These are phyloP conservation scores for Phanerochaete sordida DNA, from an alignment of 768 basidiomycete genomes.

Conservation along the genomic window DNA sequence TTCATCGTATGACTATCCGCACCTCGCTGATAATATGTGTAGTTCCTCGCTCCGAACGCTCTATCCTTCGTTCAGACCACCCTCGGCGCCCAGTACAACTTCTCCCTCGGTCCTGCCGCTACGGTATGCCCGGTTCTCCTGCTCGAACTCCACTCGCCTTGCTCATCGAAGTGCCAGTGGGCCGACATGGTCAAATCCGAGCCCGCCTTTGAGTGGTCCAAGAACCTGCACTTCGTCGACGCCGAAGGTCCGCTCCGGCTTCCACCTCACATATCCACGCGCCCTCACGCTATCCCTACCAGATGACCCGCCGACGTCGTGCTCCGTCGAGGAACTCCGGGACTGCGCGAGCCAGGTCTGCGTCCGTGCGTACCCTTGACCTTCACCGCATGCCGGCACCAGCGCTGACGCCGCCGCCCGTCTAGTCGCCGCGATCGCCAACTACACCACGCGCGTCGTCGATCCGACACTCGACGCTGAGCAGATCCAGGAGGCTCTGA, in stretches of 20 bases:
- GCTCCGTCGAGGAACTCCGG: slow-evolving; percentile 43
- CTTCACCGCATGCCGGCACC: background rate
- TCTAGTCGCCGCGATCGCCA: slow-evolving; percentile 51
- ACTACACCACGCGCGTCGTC: slow-evolving; percentile 50
- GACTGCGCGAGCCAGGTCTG: slow-evolving; percentile 38
- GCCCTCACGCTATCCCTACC: background rate
- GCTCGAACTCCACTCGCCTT: too few relatives aligned
- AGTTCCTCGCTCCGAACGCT: slow-evolving; percentile 49
- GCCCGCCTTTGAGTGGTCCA: slow-evolving; percentile 25
- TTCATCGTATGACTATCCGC: slow-evolving; percentile 1
- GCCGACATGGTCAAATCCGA: slow-evolving; percentile 43
- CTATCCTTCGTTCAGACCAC: slow-evolving; percentile 42
- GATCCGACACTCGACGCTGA: slow-evolving; percentile 35
- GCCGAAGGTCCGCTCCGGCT: slow-evolving; percentile 32
- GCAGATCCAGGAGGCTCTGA: slow-evolving; percentile 48
- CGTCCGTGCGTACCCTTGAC: slow-evolving; percentile 18
- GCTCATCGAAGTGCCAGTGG: slow-evolving; percentile 39
- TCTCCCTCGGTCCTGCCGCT: slow-evolving; percentile 47
- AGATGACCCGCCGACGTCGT: slow-evolving; percentile 41
- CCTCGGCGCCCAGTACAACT: slow-evolving; percentile 37
- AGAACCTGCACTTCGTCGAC: slow-evolving; percentile 44
- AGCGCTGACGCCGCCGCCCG: too few relatives aligned
- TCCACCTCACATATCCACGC: background rate
- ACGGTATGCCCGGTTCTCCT: slow-evolving; percentile 32
- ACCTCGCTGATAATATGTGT: background rate